Base-by-base conservation (phyloP, 495 filamentous ascomycete species). In the Elasticomyces elasticus region DNA sequence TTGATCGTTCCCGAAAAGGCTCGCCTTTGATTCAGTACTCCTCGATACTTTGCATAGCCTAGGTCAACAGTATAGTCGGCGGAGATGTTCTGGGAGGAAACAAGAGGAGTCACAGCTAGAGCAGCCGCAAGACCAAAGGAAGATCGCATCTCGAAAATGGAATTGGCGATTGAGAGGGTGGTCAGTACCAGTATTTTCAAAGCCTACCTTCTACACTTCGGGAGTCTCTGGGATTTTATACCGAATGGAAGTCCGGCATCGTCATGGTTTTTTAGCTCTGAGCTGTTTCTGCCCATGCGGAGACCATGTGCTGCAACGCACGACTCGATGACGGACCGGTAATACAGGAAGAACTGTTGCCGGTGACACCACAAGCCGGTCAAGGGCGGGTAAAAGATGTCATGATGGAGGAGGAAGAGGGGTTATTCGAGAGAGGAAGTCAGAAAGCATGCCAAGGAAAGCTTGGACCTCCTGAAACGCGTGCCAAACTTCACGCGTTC, bases 41-140 rank as follows among this genome's bases (percentile, higher is more conserved):
- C 61, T 23, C 20, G 4, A 43, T 63, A 63, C 50, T 60, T 53
- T 9, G 55, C 51, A 48, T 63, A 63, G 38, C 61, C 61, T 3
- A 63, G 53, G 37, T 63, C 58, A 5, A 63, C 57, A 31, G 53
- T 37, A 31, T 55, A 41, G 13, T 45, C 15, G 9, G 51, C 31
- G 7, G 51, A 51, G 27, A 5, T n/a, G 40, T 54, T 46, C 51
- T 54, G 51, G 31, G 26, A 37, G 15, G 30, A 5, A 19, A 25
- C 48, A 20, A 51, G 19, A 22, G 48, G 17, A 7, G 24, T 13
- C n/a, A 48, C 13, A 30, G 35, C 15, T 12, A 40, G 13, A 12
- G 35, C 35, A 40, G 12, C 35, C 13, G 35, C 35, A n/a, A n/a
- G 5, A 17, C 19, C 13, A 40, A 40, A 40, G 35, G 35, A 15